A percentile compares a stretch with the other conserved stretches of the same genome.
These are phyloP conservation scores for Urochloa ruziziensis DNA, from an alignment of 176 grass and related monocot genomes.

Conservation along the genomic window DNA sequence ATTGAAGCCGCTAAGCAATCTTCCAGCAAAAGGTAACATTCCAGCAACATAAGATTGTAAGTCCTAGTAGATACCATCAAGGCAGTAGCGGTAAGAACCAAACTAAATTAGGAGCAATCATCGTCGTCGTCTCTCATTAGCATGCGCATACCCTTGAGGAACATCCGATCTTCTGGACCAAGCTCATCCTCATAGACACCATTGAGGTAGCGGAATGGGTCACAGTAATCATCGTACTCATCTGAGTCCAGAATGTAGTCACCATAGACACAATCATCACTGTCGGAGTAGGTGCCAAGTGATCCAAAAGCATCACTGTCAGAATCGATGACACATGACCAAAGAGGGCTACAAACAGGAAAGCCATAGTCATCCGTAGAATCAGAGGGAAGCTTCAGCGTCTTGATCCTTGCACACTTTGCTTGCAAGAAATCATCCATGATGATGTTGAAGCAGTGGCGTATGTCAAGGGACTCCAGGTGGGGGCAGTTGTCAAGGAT, in stretches of 20 bases:
- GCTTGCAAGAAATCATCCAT: neutral
- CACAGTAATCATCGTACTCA: neutral
- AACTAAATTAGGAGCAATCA: neutral
- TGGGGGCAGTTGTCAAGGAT: neutral
- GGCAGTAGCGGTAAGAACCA: neutral
- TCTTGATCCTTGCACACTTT: neutral
- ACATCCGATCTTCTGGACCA: neutral
- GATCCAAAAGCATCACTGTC: neutral
- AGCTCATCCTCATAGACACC: neutral
- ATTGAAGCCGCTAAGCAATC: neutral
- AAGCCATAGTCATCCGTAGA: neutral
- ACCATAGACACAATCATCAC: neutral
- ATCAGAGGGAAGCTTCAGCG: neutral
- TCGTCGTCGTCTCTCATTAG: neutral
- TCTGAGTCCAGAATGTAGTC: neutral
- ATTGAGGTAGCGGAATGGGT: neutral
- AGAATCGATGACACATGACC: neutral
- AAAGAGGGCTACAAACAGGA: neutral
- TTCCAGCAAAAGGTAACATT: neutral
- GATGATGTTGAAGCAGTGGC: neutral
- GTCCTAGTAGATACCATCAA: neutral
- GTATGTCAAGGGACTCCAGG: neutral
- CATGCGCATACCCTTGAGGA: conserved; percentile 5
- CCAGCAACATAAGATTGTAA: neutral
- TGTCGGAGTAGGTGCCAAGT: neutral